phyloP scores from a whole-genome alignment of 768 basidiomycete species.

The Cystobasidium tubakii region DNA sequence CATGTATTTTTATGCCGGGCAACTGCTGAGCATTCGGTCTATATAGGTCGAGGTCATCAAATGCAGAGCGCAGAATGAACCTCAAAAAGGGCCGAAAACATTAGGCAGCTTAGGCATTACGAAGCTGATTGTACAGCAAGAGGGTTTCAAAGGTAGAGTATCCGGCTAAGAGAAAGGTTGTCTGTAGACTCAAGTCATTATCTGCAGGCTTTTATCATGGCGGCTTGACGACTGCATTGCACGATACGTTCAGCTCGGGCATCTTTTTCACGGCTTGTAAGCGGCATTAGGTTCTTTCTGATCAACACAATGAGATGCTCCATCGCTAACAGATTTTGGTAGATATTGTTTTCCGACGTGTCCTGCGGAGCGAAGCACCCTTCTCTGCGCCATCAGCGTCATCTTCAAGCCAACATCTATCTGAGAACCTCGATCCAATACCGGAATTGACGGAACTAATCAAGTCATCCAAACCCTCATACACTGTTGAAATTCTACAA shows the following conservation, averaged over 20 bases:
- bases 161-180: background rate
- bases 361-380: conserved; percentile 20
- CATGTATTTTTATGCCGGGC: too few species aligned
- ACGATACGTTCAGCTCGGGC: conserved; percentile 28
- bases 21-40: too few species aligned
- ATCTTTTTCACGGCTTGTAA: conserved; percentile 33
- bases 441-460: conserved; percentile 5
- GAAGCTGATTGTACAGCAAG: conserved; percentile 24
- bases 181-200: background rate
- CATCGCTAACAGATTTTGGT: background rate
- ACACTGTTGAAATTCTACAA: conserved; percentile 7
- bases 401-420: background rate
- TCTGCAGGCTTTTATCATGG: conserved; percentile 32
- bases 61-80: conserved; percentile 30
- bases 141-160: conserved; percentile 31
- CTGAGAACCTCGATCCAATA: conserved; percentile 2
- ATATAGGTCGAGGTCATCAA: conserved; percentile 32
- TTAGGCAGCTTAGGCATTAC: conserved; percentile 25
- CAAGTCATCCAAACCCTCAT: background rate
- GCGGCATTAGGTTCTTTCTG: background rate
- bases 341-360: conserved; percentile 33
- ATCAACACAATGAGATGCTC: too few species aligned
- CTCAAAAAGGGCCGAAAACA: conserved; percentile 18
- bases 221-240: conserved; percentile 24
- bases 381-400: background rate